Evolutionary conservation across 768 basidiomycete species (phyloP).

Genomic region (Russula virescens): DNA sequence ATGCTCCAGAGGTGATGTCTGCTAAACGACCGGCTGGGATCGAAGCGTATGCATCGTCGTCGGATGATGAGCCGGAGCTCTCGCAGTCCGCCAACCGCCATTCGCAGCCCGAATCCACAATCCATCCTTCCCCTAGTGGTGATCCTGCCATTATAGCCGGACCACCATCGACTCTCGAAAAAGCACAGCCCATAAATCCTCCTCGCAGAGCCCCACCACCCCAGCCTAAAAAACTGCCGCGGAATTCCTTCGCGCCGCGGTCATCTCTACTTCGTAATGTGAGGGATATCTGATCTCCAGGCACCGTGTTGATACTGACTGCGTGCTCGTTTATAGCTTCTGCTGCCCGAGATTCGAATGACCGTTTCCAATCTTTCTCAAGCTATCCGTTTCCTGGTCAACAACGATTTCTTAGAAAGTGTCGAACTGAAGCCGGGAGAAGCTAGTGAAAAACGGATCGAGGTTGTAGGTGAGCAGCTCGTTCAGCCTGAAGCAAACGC

Average conservation of each 20-base stretch:
- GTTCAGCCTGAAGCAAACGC: not conserved
- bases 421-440: slow-evolving; percentile 82
- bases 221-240: slow-evolving; percentile 46
- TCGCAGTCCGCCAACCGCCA: not conserved
- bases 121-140: not conserved
- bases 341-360: slow-evolving; percentile 79
- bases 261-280: slow-evolving; percentile 78
- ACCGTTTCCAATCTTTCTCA: slow-evolving; percentile 92
- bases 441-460: slow-evolving; percentile 55
- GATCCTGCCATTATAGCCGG: not conserved
- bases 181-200: slow-evolving; percentile 8
- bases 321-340: slow-evolving; percentile 43
- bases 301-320: not conserved
- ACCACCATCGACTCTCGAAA: slow-evolving; percentile 5
- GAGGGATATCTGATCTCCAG: slow-evolving; percentile 29
- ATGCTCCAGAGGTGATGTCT: slow-evolving; percentile 52
- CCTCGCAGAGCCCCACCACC: slow-evolving; percentile 28
- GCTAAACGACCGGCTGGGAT: slow-evolving; percentile 39
- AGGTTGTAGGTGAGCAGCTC: slow-evolving; percentile 42
- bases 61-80: not conserved
- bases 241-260: slow-evolving; percentile 61
- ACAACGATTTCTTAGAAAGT: slow-evolving; percentile 77
- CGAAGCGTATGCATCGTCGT: slow-evolving; percentile 16
- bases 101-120: not conserved
- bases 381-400: slow-evolving; percentile 83